These are phyloP conservation scores for Aspergillus quadrilineatus DNA, from an alignment of 2,329 filamentous ascomycete genomes.

Conservation along the genomic window DNA sequence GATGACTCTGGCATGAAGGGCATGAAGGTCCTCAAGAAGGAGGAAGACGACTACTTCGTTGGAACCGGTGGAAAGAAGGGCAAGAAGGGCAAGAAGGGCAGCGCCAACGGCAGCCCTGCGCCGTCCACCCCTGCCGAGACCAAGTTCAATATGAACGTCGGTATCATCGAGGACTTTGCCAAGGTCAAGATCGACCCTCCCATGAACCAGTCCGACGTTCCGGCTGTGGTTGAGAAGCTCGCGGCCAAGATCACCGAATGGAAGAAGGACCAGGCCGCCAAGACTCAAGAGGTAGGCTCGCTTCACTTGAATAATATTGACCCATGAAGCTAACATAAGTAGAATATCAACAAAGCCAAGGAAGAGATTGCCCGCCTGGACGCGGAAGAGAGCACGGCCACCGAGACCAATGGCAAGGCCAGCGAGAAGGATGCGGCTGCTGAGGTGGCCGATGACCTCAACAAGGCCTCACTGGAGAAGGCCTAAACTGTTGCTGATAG, in stretches of 20 bases:
- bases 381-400: conserved; percentile 63
- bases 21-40: conserved; percentile 77
- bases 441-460: conserved; percentile 60
- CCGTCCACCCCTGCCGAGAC: conserved; percentile 51
- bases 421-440: conserved; percentile 59
- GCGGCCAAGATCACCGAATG: conserved; percentile 87
- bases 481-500: conserved; percentile 28
- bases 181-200: conserved; percentile 85
- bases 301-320: neutral
- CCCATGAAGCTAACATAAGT: conserved; percentile 25
- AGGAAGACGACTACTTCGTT: conserved; percentile 82
- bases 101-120: conserved; percentile 47
- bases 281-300: conserved; percentile 80
- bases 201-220: conserved; percentile 79
- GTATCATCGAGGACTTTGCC: conserved; percentile 85
- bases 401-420: conserved; percentile 43
- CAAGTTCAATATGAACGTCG: conserved; percentile 83
- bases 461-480: conserved; percentile 59
- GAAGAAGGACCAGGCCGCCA: conserved; percentile 84
- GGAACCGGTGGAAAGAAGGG: conserved; percentile 75
- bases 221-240: conserved; percentile 78
- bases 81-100: conserved; percentile 79
- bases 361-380: conserved; percentile 87
- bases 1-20: conserved; percentile 85
- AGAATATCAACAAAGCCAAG: conserved; percentile 97